Percentiles rank a stretch among this genome's conserved stretches.
Conservation (phyloP, 2,329 filamentous ascomycete genomes). For the Helotiales sp. region DNA sequence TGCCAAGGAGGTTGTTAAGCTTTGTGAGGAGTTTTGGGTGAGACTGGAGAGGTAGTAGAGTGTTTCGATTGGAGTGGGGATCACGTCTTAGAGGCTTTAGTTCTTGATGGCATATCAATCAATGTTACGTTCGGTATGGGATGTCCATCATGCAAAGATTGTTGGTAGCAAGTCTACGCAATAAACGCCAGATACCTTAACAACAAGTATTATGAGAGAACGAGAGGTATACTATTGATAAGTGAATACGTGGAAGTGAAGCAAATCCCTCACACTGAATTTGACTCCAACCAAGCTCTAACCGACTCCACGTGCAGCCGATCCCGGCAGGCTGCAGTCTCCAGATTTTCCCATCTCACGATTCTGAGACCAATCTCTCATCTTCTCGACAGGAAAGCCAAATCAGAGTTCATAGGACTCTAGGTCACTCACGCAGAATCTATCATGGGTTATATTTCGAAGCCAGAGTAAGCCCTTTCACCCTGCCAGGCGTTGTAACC, state of each 20-base stretch:
- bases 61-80: neutral
- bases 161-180: neutral
- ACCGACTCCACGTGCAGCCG: neutral
- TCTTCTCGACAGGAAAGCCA: too few species aligned
- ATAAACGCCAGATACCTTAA: neutral
- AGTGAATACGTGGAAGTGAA: too few species aligned
- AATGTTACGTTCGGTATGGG: neutral
- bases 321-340: neutral
- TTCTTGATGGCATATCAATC: neutral
- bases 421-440: neutral
- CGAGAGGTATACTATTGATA: neutral
- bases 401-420: too few species aligned
- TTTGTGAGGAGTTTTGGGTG: slow-evolving; percentile 12
- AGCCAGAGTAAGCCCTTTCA: slow-evolving; percentile 5
- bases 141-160: too few species aligned
- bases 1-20: slow-evolving; percentile 9
- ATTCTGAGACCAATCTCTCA: too few species aligned
- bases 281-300: neutral
- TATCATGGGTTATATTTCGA: slow-evolving; percentile 1
- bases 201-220: neutral
- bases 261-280: neutral
- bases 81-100: neutral
- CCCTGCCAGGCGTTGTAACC: neutral
- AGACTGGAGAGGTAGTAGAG: slow-evolving; percentile 37
- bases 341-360: neutral